A percentile compares a stretch with the other conserved stretches of the same genome.
Conservation (phyloP, 2,329 filamentous ascomycete genomes). For the Davidsoniella australis region DNA sequence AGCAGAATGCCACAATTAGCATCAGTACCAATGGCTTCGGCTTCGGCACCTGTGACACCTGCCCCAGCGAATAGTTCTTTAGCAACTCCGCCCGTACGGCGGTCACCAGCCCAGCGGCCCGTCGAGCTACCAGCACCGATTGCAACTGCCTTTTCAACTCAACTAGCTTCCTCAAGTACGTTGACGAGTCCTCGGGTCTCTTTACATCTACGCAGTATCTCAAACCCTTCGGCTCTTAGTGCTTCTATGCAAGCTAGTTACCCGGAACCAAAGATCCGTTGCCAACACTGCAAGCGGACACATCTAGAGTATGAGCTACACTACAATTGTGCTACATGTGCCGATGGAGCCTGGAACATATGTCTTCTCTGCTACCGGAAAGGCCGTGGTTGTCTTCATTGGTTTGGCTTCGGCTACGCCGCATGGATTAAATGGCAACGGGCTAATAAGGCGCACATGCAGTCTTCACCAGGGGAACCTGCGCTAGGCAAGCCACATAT, state of each 20-base stretch:
- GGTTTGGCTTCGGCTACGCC: constrained; percentile 70
- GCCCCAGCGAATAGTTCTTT: not conserved
- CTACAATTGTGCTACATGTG: constrained; percentile 62
- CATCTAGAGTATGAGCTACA: constrained; percentile 77
- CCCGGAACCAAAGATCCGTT: constrained; percentile 54
- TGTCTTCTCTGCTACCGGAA: constrained; percentile 66
- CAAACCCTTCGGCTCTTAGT: not conserved
- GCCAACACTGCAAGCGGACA: constrained; percentile 49
- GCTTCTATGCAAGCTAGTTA: not conserved
- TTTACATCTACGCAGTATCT: constrained; percentile 3
- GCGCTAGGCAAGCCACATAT: constrained; percentile 35
- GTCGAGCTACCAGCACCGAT: not conserved
- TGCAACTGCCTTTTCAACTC: not conserved
- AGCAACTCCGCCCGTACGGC: not conserved
- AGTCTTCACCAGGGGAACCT: constrained; percentile 17
- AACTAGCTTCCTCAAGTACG: not conserved
- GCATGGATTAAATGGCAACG: constrained; percentile 53
- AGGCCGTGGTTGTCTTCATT: constrained; percentile 64
- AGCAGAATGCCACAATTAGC: constrained; percentile 6
- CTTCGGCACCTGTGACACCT: not conserved
- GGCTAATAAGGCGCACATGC: constrained; percentile 15
- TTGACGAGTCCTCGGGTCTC: not conserved
- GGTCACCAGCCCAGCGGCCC: not conserved
- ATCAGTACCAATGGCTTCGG: not conserved
- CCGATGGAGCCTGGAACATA: constrained; percentile 55